Percentiles rank a stretch among this genome's conserved stretches.
Conservation (phyloP, 2,329 filamentous ascomycete species). For the Clonostachys rosea region DNA sequence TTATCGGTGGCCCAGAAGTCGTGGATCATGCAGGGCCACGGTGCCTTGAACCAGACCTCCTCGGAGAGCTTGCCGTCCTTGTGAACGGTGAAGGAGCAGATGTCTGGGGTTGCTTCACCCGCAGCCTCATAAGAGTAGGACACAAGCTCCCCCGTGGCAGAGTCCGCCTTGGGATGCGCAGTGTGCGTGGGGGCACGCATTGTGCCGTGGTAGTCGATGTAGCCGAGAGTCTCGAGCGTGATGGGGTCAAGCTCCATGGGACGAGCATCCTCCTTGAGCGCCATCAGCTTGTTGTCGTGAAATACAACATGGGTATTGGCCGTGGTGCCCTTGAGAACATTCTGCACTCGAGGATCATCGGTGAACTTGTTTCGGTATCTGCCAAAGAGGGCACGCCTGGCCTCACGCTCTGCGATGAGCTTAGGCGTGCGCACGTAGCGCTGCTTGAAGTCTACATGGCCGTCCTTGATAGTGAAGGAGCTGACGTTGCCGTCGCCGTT, state of each 20-base stretch:
- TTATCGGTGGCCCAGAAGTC: too few relatives aligned
- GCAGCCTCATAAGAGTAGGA: conserved; percentile 34
- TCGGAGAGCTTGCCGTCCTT: conserved; percentile 3
- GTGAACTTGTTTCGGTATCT: conserved; percentile 33
- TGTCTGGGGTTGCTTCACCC: conserved; percentile 18
- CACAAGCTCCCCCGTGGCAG: conserved; percentile 28
- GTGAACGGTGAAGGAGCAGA: neutral
- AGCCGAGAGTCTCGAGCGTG: conserved; percentile 32
- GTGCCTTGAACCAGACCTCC: too few relatives aligned
- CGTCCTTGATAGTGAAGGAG: conserved; percentile 23
- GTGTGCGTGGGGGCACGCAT: conserved; percentile 28
- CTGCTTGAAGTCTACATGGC: conserved; percentile 18
- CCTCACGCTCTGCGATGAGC: conserved; percentile 20
- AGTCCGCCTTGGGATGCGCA: conserved; percentile 35
- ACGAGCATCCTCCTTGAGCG: conserved; percentile 39
- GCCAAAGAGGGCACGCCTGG: conserved; percentile 20
- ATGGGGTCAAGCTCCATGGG: conserved; percentile 32
- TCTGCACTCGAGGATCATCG: conserved; percentile 22
- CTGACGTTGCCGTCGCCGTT: conserved; percentile 31
- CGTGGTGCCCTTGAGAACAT: conserved; percentile 27
- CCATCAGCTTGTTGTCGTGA: conserved; percentile 40
- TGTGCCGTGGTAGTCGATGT: conserved; percentile 35
- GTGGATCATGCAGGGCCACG: too few relatives aligned
- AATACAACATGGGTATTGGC: conserved; percentile 48
- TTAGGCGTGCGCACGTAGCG: conserved; percentile 12